Conservation (phyloP, 129 eudicot genomes). For the Flaveria brownii region DNA sequence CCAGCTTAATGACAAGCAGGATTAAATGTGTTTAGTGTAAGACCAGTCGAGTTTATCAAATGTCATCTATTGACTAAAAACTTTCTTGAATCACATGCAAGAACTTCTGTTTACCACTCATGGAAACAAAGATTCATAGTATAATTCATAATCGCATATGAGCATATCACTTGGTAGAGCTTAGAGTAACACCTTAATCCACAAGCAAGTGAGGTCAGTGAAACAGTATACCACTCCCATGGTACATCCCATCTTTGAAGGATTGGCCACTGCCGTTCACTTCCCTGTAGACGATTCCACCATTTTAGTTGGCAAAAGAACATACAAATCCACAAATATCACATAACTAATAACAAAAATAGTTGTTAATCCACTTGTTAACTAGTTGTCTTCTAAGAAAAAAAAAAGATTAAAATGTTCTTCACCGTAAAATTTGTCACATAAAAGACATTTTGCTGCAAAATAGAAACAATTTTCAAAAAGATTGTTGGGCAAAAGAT, state of each 20-base stretch:
- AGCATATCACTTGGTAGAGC: conserved; percentile 18
- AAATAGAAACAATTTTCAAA: background rate
- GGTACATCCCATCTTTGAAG: conserved; percentile 93
- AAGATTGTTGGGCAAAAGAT: no score
- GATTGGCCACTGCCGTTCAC: conserved; percentile 62
- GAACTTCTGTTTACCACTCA: background rate
- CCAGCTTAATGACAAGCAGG: background rate
- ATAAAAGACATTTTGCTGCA: background rate
- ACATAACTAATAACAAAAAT: conserved; percentile 6
- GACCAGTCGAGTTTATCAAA: background rate
- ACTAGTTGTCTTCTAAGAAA: background rate
- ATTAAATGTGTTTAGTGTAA: background rate
- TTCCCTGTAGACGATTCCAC: conserved; percentile 44
- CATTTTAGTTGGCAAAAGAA: conserved; percentile 14
- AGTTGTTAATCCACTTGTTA: background rate
- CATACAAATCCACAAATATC: conserved; percentile 11
- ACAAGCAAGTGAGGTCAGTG: conserved; percentile 90
- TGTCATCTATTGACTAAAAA: conserved; percentile 13
- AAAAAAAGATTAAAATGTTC: background rate
- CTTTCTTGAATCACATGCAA: conserved; percentile 10
- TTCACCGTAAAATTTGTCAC: no score
- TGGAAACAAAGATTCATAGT: background rate
- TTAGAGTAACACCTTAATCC: conserved; percentile 67
- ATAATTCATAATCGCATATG: background rate
- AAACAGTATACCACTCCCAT: conserved; percentile 96